Evolutionary conservation across 805 yeast species (phyloP), one percentile per base, ranked within the genome.

Genomic region (Hanseniaspora vineae): DNA sequence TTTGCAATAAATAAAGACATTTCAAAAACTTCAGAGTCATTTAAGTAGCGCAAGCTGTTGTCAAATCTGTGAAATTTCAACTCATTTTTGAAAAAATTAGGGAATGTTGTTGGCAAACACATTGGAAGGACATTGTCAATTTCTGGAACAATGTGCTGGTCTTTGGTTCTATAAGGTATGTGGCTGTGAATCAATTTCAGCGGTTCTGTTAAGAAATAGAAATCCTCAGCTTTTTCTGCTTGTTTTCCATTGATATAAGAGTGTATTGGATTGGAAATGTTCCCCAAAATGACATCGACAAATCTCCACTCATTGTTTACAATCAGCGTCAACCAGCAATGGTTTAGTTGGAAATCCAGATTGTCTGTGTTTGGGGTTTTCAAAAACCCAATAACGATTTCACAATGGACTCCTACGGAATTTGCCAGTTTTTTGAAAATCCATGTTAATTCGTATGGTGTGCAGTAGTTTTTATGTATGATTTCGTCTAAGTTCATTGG

Each of bases 131-230:
- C 72, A 35, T 84, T 82, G 51, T 85, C 89, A 51, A 90, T 67
- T 2, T 94, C 85, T 3, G 97, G 97, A 31, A 77, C 72, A 18
- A 90, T 76, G 65, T 85, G 96, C 63, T 92, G 98, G 53, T 84
- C 81, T 50, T 77, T 81, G 42, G 77, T 77, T 49, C 78, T 78
- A 15, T 78, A 71, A 13, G 98, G 97, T 44, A 87, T 78, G 62
- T 92, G 98, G 0, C 97, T 84, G 52, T 81, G 82, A 14, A 92
- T 76, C 40, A 87, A 59, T 49, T 79, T 76, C 47, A 80, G 65
- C 1, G 98, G 98, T 54, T 80, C 77, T 2, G 84, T 69, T 51
- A 92, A 64, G 64, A 89, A 90, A 62, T 85, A 92, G 58, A 78
- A 81, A 45, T 77, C 55, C 42, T 67, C 72, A 19, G 66, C 63